Evolutionary conservation across 352 stramenopile species (phyloP).

Genomic region (Pythium vanterpoolii): DNA sequence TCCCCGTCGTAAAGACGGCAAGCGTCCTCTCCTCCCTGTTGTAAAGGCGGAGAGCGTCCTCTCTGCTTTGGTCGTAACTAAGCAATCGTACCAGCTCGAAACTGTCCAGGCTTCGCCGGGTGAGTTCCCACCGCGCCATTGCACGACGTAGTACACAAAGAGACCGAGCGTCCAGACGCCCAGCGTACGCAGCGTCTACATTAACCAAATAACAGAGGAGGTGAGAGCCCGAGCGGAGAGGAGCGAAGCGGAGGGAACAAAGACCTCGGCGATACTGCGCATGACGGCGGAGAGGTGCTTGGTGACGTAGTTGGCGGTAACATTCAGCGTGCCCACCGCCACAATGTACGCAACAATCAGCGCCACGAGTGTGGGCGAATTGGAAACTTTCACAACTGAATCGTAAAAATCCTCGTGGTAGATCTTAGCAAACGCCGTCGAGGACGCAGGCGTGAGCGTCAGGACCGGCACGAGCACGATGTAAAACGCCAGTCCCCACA

Average conservation of each 20-base stretch:
- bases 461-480: slow-evolving; percentile 65
- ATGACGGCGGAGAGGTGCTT: slow-evolving; percentile 85
- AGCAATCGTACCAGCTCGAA: slow-evolving; percentile 71
- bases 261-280: slow-evolving; percentile 78
- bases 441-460: slow-evolving; percentile 42
- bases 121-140: slow-evolving; percentile 57
- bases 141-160: slow-evolving; percentile 76
- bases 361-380: slow-evolving; percentile 55
- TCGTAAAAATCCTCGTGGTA: slow-evolving; percentile 84
- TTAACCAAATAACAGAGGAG: not conserved
- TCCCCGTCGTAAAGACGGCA: not conserved
- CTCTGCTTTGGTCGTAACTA: no score
- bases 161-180: slow-evolving; percentile 74
- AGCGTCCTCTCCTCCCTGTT: not conserved
- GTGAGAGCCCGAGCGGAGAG: not conserved
- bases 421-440: slow-evolving; percentile 56
- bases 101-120: slow-evolving; percentile 68
- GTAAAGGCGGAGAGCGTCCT: no score
- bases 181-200: slow-evolving; percentile 72
- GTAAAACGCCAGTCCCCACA: slow-evolving; percentile 87
- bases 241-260: not conserved
- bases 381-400: slow-evolving; percentile 68
- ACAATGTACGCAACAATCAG: slow-evolving; percentile 66
- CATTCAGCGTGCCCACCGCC: slow-evolving; percentile 76
- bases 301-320: slow-evolving; percentile 82